Evolutionary conservation across 2,329 filamentous ascomycete species (phyloP), one percentile per base, ranked within the genome.

Genomic region (Setomelanomma holmii): DNA sequence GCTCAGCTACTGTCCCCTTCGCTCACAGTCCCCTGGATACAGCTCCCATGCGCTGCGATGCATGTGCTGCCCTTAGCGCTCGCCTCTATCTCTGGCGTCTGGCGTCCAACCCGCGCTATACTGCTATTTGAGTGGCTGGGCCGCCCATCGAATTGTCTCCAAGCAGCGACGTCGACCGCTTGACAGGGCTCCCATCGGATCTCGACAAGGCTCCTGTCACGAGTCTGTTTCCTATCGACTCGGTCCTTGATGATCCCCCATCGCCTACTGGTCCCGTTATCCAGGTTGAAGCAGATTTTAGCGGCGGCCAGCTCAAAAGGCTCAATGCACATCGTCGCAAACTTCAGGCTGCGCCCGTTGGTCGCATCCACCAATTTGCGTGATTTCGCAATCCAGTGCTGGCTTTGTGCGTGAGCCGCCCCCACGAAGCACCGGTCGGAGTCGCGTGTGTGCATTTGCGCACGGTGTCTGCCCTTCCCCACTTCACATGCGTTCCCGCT

Each of bases 51-150:
- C 48, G 47, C 30, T 58, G 30, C 44, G 45, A 49, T 33, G 45
- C 44, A 45, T 50, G 49, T 49, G 42, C 49, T 46, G 42, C 50
- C 52, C n/a, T 30, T 47, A 40, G 53, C 45, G 52, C 44, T 51
- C 41, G 49, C 46, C 50, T 49, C 53, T 45, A 34, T 54, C 34
- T 46, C 27, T 49, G 19, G 38, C 24, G 43, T 27, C 35, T 50
- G 45, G 44, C 44, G 44, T 46, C 44, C 30, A 23, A 45, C 42
- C 30, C 42, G 42, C 12, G 21, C n/a, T 27, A 27, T 41, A 23
- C 40, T 43, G 50, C 36, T 43, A 51, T 46, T 49, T 57, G 54
- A 61, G 51, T 61, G 60, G 60, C 48, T 51, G 44, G 33, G 53
- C 22, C 11, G 5, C 40, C 30, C 14, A 43, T 41, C 50, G 40